Evolutionary conservation across 2,329 filamentous ascomycete species (phyloP).

Genomic region (Exophiala lecanii-corni): DNA sequence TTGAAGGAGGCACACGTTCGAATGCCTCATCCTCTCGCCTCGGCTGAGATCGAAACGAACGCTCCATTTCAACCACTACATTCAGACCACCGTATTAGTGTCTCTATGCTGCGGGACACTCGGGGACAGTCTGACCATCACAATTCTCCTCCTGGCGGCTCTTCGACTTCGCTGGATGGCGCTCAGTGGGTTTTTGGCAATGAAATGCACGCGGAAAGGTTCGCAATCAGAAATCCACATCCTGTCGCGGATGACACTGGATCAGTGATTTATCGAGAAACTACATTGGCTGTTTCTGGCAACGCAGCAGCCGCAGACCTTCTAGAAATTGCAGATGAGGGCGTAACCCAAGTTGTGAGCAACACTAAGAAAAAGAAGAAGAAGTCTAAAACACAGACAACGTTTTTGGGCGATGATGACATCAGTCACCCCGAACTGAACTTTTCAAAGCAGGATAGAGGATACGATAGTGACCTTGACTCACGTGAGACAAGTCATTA

Average conservation of each 20-base stretch:
- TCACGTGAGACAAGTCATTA: slow-evolving; percentile 1
- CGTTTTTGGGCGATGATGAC: slow-evolving; percentile 10
- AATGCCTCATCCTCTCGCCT: slow-evolving; percentile 54
- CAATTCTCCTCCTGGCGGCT: slow-evolving; percentile 33
- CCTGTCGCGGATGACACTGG: slow-evolving; percentile 5
- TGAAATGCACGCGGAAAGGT: slow-evolving; percentile 36
- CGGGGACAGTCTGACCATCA: too few relatives aligned
- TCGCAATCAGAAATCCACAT: slow-evolving; percentile 1
- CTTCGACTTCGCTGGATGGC: slow-evolving; percentile 27
- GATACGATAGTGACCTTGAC: slow-evolving; percentile 1
- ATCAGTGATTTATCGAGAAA: slow-evolving; percentile 22
- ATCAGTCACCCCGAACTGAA: slow-evolving; percentile 1
- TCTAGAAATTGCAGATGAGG: slow-evolving; percentile 50
- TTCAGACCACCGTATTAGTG: slow-evolving; percentile 76
- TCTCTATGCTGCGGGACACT: slow-evolving; percentile 59
- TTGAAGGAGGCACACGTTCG: slow-evolving; percentile 33
- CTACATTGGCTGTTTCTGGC: slow-evolving; percentile 9
- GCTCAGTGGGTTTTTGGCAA: slow-evolving; percentile 53
- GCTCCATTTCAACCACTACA: slow-evolving; percentile 95
- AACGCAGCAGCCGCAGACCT: slow-evolving; percentile 45
- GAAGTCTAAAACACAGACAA: slow-evolving; percentile 9
- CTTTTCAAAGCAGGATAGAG: slow-evolving; percentile 1
- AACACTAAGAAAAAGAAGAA: slow-evolving; percentile 66
- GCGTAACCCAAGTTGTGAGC: slow-evolving; percentile 49
- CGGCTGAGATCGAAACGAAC: slow-evolving; percentile 93